These are phyloP conservation scores for Heterobasidion irregulare DNA, from an alignment of 1,284 basidiomycete species.

Conservation along the genomic window DNA sequence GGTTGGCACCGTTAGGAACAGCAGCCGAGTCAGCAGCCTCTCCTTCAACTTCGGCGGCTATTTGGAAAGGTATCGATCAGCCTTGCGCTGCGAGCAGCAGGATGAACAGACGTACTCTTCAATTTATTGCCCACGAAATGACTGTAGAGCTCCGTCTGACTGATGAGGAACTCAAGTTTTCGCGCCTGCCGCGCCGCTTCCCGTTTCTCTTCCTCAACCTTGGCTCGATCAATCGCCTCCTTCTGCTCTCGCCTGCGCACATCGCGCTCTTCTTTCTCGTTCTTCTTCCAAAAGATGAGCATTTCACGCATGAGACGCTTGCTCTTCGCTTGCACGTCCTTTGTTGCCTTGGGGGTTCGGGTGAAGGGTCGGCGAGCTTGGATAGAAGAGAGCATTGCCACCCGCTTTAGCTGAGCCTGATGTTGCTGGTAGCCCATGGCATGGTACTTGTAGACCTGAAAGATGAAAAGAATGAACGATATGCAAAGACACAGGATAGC, in stretches of 20 bases:
- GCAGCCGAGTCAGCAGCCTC: constrained; percentile 35
- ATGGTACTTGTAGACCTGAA: constrained; percentile 76
- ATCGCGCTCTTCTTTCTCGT: constrained; percentile 94
- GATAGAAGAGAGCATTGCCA: constrained; percentile 69
- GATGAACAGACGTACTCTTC: constrained; percentile 61
- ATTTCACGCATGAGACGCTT: constrained; percentile 91
- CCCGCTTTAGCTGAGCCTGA: constrained; percentile 65
- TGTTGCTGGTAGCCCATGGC: constrained; percentile 55
- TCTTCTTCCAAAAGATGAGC: constrained; percentile 97
- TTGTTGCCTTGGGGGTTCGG: constrained; percentile 77
- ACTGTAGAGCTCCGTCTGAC: constrained; percentile 97
- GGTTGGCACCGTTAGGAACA: constrained; percentile 52
- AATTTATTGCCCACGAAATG: constrained; percentile 99
- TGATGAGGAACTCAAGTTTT: constrained; percentile 98
- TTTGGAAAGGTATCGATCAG: background rate
- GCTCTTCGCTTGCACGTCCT: constrained; percentile 84
- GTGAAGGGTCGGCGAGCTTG: constrained; percentile 78
- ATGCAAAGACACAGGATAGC: constrained; percentile 4
- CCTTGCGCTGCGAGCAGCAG: constrained; percentile 6
- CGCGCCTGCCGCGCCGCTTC: constrained; percentile 93
- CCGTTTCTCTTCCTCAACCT: constrained; percentile 93
- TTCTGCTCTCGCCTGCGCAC: constrained; percentile 92
- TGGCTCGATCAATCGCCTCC: constrained; percentile 84
- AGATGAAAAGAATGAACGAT: background rate
- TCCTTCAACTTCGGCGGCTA: constrained; percentile 87